Evolutionary conservation across 768 basidiomycete genomes (phyloP).

Genomic region (Collybia sp.): DNA sequence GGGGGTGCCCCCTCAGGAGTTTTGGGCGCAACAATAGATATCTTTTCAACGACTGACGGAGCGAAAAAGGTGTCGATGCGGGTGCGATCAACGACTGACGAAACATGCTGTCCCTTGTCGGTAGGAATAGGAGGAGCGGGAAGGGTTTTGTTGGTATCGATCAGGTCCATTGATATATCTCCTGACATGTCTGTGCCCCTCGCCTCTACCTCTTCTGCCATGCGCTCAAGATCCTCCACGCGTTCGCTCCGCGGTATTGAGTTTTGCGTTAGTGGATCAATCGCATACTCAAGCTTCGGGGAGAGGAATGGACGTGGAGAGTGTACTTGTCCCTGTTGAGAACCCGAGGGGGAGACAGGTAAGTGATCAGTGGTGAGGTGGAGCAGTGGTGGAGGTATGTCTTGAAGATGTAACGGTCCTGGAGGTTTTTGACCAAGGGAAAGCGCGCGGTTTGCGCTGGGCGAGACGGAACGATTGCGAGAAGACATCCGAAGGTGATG

Average conservation of each 20-base stretch:
- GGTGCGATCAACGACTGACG: conserved; percentile 11
- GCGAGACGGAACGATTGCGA: conserved; percentile 60
- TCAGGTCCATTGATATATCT: conserved; percentile 24
- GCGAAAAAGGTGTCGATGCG: conserved; percentile 25
- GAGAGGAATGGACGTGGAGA: conserved; percentile 70
- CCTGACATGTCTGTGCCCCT: conserved; percentile 29
- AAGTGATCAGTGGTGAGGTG: neutral
- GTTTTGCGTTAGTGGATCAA: conserved; percentile 30
- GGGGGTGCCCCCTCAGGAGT: conserved; percentile 4
- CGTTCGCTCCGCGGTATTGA: conserved; percentile 45
- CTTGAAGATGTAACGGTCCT: conserved; percentile 1
- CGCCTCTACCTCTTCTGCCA: conserved; percentile 56
- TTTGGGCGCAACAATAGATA: neutral
- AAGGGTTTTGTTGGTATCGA: conserved; percentile 50
- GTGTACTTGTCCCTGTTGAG: conserved; percentile 16
- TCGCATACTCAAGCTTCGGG: conserved; percentile 53
- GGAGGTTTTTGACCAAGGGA: conserved; percentile 20
- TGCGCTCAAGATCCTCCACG: conserved; percentile 68
- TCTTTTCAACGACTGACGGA: neutral
- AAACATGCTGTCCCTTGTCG: conserved; percentile 21
- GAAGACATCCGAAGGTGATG: conserved; percentile 55
- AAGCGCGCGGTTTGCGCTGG: conserved; percentile 50
- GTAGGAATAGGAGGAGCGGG: conserved; percentile 54
- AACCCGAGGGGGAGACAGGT: neutral
- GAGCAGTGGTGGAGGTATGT: conserved; percentile 4